Base-by-base conservation (phyloP, 805 yeast species). In the Metschnikowia lunata region DNA sequence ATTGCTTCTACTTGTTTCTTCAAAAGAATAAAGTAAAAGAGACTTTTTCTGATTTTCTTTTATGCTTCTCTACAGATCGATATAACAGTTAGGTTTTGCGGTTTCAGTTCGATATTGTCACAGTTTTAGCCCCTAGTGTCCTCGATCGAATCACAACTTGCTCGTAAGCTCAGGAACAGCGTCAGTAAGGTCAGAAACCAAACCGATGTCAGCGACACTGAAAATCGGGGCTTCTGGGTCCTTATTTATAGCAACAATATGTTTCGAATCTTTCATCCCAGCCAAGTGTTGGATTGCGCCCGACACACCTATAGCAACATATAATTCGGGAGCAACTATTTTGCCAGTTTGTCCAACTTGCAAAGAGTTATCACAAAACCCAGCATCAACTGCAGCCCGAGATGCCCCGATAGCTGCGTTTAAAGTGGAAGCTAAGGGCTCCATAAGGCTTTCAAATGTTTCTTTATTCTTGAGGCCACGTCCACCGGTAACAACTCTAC, bases 261-360 rank as follows among this genome's bases (percentile, higher is more conserved):
- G 80, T 71, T 89, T 91, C 35, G 97, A 79, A 62, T 91, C 97
- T 68, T 90, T 91, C 97, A 91, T 91, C 52, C 99, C 99, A 1
- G 99, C 99, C 59, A 93, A 72, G 69, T 91, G 99, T 71, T 91
- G 99, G 59, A 91, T 91, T 29, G 99, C 99, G 50, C 99, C 99
- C 15, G 96, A 85, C 46, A 93, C 80, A 51, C 99, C 99, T 34
- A 90, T 82, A 3, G 97, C 98, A 37, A 93, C 67, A 63, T 93
- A 93, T 50, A 90, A 75, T 34, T 90, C 96, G 34, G 99, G 99
- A 7, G 98, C 98, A 30, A 93, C 95, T 43, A 90, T 90, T 66
- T 93, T 93, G 56, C 99, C 99, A 8, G 99, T 91, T 70, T 91
- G 99, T 43, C 99, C 99, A 49, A 91, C 90, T 69, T 91, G 99